Percentiles rank a stretch among this genome's conserved stretches.
Evolutionary conservation across 805 yeast species (phyloP).

Genomic region (Cyberlindnera mrakii): DNA sequence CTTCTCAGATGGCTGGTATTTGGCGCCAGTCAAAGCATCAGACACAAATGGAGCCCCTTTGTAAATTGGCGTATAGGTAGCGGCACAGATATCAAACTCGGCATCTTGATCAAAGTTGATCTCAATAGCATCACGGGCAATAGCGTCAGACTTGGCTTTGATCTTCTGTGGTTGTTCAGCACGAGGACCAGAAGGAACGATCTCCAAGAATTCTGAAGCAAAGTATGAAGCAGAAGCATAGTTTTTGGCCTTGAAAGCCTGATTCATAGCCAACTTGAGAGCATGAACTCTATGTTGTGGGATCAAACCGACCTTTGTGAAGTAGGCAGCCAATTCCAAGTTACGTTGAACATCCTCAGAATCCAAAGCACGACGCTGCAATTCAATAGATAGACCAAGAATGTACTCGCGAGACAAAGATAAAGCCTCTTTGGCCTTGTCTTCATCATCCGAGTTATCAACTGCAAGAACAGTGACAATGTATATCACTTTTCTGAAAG

Average conservation of each 20-base stretch:
- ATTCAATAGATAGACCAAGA: constrained; percentile 85
- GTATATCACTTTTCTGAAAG: constrained; percentile 77
- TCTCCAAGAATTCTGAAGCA: constrained; percentile 74
- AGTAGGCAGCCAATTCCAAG: constrained; percentile 92
- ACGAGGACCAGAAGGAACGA: constrained; percentile 67
- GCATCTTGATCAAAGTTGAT: constrained; percentile 91
- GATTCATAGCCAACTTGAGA: constrained; percentile 91
- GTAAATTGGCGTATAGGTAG: constrained; percentile 84
- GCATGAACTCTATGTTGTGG: constrained; percentile 84
- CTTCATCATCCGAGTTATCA: constrained; percentile 66
- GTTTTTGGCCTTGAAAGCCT: constrained; percentile 83
- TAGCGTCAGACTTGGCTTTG: constrained; percentile 70
- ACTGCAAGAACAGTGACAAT: constrained; percentile 69
- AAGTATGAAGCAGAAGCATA: constrained; percentile 84
- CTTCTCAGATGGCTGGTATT: constrained; percentile 68
- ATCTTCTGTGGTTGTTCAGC: constrained; percentile 86
- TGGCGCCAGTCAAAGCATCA: constrained; percentile 89
- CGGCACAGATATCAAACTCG: constrained; percentile 84
- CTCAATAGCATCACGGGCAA: constrained; percentile 81
- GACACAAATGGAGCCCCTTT: constrained; percentile 57
- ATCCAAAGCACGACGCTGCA: constrained; percentile 77
- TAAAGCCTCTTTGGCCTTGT: constrained; percentile 65
- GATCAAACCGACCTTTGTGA: constrained; percentile 78
- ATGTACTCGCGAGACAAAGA: constrained; percentile 83
- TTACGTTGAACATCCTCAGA: constrained; percentile 72